A percentile compares a stretch with the other conserved stretches of the same genome.
These are phyloP conservation scores for Marchantia paleacea DNA, from an alignment of 225 moss, liverwort and hornwort species.

Conservation along the genomic window DNA sequence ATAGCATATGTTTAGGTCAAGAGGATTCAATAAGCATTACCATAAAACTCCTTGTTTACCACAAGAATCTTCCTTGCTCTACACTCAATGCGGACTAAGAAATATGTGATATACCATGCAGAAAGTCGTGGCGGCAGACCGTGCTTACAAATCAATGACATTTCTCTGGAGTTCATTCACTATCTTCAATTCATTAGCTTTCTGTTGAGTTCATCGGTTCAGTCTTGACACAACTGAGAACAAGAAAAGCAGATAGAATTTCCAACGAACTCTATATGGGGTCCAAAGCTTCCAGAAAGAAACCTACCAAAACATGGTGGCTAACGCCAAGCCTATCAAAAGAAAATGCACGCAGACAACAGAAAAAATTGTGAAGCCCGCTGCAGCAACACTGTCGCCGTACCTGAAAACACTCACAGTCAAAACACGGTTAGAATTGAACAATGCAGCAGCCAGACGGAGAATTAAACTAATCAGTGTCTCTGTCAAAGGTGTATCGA, in stretches of 20 bases:
- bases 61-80: no score
- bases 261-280: not conserved
- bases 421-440: not conserved
- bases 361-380: constrained; percentile 69
- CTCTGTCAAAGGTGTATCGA: no score
- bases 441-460: not conserved
- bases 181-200: not conserved
- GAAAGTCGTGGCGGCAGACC: not conserved
- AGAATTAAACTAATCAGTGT: no score
- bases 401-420: constrained; percentile 51
- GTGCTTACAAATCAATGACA: not conserved
- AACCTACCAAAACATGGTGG: constrained; percentile 80
- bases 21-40: no score
- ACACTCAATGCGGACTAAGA: no score
- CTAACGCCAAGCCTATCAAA: constrained; percentile 74
- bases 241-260: not conserved
- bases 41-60: no score
- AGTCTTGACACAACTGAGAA: not conserved
- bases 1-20: no score
- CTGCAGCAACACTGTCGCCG: constrained; percentile 67
- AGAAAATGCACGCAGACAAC: constrained; percentile 84
- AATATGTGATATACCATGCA: not conserved
- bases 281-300: not conserved
- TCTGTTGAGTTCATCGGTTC: no score
- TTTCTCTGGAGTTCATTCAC: not conserved